Evolutionary conservation across 768 basidiomycete genomes (phyloP).

Genomic region (Trametopsis cervina): DNA sequence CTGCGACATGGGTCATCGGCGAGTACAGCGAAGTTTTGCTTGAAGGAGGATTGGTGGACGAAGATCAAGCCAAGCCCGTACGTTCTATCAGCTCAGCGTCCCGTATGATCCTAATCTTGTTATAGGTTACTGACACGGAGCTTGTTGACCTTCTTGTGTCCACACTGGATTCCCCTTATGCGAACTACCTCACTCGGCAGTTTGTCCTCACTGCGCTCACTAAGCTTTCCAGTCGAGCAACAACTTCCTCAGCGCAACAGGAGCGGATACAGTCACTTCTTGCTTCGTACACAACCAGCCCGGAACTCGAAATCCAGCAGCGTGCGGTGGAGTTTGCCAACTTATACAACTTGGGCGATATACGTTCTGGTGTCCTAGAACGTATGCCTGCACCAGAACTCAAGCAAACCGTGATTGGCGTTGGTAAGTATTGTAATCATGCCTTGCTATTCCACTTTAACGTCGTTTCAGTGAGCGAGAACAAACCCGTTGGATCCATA

Average conservation of each 20-base stretch:
- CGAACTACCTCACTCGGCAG: constrained; percentile 85
- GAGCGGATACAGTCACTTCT: constrained; percentile 75
- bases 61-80: constrained; percentile 66
- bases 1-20: constrained; percentile 92
- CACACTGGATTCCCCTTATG: constrained; percentile 89
- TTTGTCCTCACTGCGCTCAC: constrained; percentile 86
- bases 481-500: constrained; percentile 92
- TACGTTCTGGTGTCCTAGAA: constrained; percentile 82
- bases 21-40: constrained; percentile 92
- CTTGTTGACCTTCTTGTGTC: constrained; percentile 82
- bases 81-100: constrained; percentile 22
- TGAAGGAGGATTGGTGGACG: constrained; percentile 76
- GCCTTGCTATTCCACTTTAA: constrained; percentile 5
- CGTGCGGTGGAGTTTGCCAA: constrained; percentile 92
- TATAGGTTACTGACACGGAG: constrained; percentile 72
- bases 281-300: constrained; percentile 76
- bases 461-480: constrained; percentile 71
- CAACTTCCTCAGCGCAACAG: constrained; percentile 59
- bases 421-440: constrained; percentile 56
- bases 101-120: neutral
- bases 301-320: constrained; percentile 93
- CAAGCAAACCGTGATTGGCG: constrained; percentile 93
- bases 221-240: constrained; percentile 81
- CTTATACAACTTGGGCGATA: constrained; percentile 71
- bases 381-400: constrained; percentile 99